phyloP scores from a whole-genome alignment of 192 early-diverging fungal genomes.

The Mortierella hygrophila region DNA sequence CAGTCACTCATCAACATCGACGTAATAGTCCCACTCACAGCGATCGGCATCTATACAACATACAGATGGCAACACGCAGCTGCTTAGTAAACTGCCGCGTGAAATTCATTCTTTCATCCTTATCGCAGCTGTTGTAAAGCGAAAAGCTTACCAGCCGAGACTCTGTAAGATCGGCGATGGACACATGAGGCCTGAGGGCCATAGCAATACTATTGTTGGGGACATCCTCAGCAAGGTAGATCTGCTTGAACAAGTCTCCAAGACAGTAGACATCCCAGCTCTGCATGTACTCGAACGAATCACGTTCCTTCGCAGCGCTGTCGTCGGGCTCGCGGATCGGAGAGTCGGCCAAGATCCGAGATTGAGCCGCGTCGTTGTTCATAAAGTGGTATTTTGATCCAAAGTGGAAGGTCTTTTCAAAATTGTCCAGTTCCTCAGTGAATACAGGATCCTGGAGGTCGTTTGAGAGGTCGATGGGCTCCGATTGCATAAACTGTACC shows the following conservation, averaged over 20 bases:
- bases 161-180: constrained; percentile 21
- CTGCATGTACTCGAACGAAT: constrained; percentile 60
- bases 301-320: not conserved
- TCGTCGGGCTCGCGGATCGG: not conserved
- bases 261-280: constrained; percentile 68
- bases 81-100: not conserved
- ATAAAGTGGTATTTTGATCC: constrained; percentile 61
- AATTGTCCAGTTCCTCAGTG: constrained; percentile 63
- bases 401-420: constrained; percentile 65
- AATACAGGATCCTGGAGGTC: constrained; percentile 59
- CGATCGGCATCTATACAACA: constrained; percentile 57
- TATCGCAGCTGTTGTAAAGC: not conserved
- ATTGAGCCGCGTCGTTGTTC: constrained; percentile 23
- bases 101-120: not conserved
- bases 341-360: constrained; percentile 16
- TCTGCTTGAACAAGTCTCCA: constrained; percentile 60
- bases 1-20: constrained; percentile 59
- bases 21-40: constrained; percentile 59
- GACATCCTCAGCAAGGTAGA: constrained; percentile 58
- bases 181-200: constrained; percentile 23
- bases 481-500: constrained; percentile 55
- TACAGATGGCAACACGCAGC: not conserved
- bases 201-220: constrained; percentile 47
- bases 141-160: constrained; percentile 25
- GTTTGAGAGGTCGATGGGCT: constrained; percentile 62